These are phyloP conservation scores for Kwoniella bestiolae DNA, from an alignment of 768 basidiomycete species.

Conservation along the genomic window DNA sequence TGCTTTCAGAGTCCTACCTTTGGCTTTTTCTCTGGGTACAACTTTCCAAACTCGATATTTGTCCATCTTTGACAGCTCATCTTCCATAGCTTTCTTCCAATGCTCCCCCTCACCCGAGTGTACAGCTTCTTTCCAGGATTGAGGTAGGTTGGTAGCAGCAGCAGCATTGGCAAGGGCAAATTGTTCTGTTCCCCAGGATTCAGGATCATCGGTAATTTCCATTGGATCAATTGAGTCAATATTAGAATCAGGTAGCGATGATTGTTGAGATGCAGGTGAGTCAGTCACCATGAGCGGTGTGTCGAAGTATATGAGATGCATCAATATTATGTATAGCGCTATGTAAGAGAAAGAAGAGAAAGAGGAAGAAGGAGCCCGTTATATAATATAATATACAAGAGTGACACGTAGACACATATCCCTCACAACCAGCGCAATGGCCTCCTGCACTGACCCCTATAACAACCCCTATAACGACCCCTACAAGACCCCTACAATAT, in stretches of 20 bases:
- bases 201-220: constrained; percentile 6
- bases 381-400: too few species aligned
- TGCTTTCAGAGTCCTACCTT: constrained; percentile 45
- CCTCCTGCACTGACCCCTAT: too few species aligned
- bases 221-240: constrained; percentile 1
- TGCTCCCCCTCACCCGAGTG: constrained; percentile 14
- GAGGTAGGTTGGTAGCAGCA: not conserved
- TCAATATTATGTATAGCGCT: too few species aligned
- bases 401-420: too few species aligned
- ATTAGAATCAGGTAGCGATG: not conserved
- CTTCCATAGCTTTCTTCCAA: constrained; percentile 47
- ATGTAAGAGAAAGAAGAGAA: too few species aligned
- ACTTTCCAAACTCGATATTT: constrained; percentile 52
- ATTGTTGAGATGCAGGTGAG: not conserved
- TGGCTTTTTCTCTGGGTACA: not conserved
- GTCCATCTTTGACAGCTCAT: constrained; percentile 41
- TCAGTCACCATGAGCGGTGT: not conserved
- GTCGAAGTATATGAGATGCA: too few species aligned
- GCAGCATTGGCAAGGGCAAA: not conserved
- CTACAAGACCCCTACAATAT: too few species aligned
- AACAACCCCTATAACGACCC: too few species aligned
- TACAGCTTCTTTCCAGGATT: constrained; percentile 13
- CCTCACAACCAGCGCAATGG: too few species aligned
- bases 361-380: too few species aligned
- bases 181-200: constrained; percentile 1